A percentile compares a stretch with the other conserved stretches of the same genome.
Conservation (phyloP, 2,329 filamentous ascomycete genomes). For the Pseudocercospora cruenta region DNA sequence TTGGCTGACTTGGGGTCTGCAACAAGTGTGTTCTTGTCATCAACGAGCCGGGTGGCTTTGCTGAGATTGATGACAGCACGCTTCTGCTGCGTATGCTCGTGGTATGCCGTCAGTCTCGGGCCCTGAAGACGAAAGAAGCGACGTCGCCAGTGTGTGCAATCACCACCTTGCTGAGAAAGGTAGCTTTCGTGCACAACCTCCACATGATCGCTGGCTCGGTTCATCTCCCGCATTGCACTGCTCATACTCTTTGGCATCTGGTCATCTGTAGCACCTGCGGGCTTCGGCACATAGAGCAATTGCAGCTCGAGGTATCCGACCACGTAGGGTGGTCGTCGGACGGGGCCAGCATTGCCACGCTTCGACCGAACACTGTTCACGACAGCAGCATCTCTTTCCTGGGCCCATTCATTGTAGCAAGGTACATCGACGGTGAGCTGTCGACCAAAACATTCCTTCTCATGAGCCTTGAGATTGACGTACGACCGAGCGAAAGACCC, state of each 20-base stretch:
- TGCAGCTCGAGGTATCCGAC: slow-evolving; percentile 93
- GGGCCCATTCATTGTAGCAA: slow-evolving; percentile 98
- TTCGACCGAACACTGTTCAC: slow-evolving; percentile 94
- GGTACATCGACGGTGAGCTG: slow-evolving; percentile 86
- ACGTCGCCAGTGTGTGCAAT: slow-evolving; percentile 98
- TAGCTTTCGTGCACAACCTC: slow-evolving; percentile 79
- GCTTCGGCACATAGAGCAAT: slow-evolving; percentile 90
- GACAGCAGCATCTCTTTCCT: slow-evolving; percentile 72
- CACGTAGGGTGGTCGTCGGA: slow-evolving; percentile 87
- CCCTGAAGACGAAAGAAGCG: slow-evolving; percentile 95
- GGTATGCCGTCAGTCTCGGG: slow-evolving; percentile 89
- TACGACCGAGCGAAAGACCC: slow-evolving; percentile 95
- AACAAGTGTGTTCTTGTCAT: slow-evolving; percentile 81
- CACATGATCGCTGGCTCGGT: slow-evolving; percentile 80
- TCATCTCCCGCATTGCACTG: slow-evolving; percentile 89
- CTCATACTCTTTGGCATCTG: slow-evolving; percentile 99
- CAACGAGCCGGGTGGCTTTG: slow-evolving; percentile 90
- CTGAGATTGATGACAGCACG: slow-evolving; percentile 95
- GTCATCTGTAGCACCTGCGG: slow-evolving; percentile 82
- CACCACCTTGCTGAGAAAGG: slow-evolving; percentile 93
- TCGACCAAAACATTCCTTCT: slow-evolving; percentile 82
- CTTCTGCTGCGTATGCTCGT: slow-evolving; percentile 92
- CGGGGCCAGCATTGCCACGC: slow-evolving; percentile 60
- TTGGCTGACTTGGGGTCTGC: slow-evolving; percentile 77
- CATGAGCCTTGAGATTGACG: slow-evolving; percentile 90